Conservation (phyloP, 2,329 filamentous ascomycete species). For the Coniochaeta sp. region DNA sequence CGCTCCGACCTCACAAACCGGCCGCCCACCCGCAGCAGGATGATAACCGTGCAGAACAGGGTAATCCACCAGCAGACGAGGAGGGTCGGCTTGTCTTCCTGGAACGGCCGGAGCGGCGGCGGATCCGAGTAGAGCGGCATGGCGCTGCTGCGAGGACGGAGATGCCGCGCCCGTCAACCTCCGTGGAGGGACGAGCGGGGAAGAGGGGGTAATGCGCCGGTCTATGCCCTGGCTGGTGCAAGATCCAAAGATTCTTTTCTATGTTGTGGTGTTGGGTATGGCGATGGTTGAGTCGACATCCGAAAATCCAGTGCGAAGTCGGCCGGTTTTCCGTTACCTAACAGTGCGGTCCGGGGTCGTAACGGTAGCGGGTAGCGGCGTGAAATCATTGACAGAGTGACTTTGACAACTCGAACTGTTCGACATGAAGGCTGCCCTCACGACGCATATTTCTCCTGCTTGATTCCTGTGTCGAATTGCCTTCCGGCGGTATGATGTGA, state of each 20-base stretch:
- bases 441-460: not conserved
- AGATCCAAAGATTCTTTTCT: not conserved
- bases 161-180: slow-evolving; percentile 50
- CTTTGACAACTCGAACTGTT: not conserved
- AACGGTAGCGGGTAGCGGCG: not conserved
- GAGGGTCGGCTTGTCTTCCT: slow-evolving; percentile 76
- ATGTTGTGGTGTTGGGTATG: not conserved
- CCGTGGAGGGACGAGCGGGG: slow-evolving; percentile 52
- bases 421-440: not conserved
- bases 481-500: not conserved
- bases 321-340: not conserved
- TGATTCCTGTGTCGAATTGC: not conserved
- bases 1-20: slow-evolving; percentile 80
- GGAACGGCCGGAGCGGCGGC: slow-evolving; percentile 36
- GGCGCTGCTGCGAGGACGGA: slow-evolving; percentile 14
- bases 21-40: slow-evolving; percentile 71
- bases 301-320: not conserved
- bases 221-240: not conserved
- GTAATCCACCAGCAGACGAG: slow-evolving; percentile 97
- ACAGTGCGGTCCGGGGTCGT: not conserved
- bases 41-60: slow-evolving; percentile 73
- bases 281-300: not conserved
- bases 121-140: slow-evolving; percentile 54
- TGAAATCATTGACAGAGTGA: not conserved
- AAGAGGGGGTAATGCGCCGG: slow-evolving; percentile 5